Percentiles rank a stretch among this genome's conserved stretches.
Conservation (phyloP, 345 rosid species). For the Corymbia maculata region DNA sequence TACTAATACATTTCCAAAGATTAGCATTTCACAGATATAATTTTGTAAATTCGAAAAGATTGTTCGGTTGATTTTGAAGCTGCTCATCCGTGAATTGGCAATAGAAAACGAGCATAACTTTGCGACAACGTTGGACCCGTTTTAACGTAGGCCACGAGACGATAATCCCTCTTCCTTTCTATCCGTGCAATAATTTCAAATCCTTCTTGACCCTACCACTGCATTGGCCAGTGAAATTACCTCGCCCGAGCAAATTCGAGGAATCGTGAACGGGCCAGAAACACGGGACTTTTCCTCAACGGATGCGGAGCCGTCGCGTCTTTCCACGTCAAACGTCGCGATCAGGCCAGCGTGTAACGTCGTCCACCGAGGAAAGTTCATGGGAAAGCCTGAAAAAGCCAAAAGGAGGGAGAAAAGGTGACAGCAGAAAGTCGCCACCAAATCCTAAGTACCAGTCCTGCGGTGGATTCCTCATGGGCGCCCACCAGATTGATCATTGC, state of each 20-base stretch:
- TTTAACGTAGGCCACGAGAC: background rate
- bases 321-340: background rate
- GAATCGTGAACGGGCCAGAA: too few species aligned
- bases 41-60: background rate
- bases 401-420: background rate
- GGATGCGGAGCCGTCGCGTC: background rate
- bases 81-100: background rate
- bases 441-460: background rate
- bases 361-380: background rate
- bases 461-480: background rate
- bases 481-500: background rate
- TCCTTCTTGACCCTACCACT: background rate
- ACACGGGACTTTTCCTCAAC: background rate
- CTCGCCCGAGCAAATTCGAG: background rate
- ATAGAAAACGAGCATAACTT: background rate
- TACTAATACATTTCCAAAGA: background rate
- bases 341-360: background rate
- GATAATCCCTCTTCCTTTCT: background rate
- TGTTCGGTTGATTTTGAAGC: background rate
- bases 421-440: background rate
- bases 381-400: background rate
- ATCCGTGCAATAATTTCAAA: background rate
- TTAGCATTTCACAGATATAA: background rate
- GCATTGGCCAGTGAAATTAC: background rate
- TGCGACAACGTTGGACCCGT: background rate